These are phyloP conservation scores for Cystoderma amianthinum DNA, from an alignment of 768 basidiomycete species.

Conservation along the genomic window DNA sequence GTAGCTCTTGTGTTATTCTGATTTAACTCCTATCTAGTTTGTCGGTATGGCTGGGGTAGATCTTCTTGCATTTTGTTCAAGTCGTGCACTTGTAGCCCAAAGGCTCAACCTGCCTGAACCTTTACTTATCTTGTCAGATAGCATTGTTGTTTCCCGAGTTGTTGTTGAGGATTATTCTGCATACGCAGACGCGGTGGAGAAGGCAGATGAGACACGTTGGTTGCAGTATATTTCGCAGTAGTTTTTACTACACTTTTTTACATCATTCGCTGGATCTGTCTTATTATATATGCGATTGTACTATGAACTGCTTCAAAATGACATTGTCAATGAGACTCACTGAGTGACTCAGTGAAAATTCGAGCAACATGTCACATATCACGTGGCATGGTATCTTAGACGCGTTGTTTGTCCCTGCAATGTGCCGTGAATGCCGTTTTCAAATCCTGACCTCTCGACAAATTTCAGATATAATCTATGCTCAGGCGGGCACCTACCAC, in stretches of 20 bases:
- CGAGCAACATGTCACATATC: too few species aligned
- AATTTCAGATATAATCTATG: conserved; percentile 31
- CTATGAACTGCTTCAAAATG: too few species aligned
- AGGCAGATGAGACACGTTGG: conserved; percentile 35
- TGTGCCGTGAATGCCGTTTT: too few species aligned
- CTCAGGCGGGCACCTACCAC: conserved; percentile 65
- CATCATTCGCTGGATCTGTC: background rate
- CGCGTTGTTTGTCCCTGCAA: too few species aligned
- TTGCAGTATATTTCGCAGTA: conserved; percentile 15
- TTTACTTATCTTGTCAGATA: conserved; percentile 34
- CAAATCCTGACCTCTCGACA: too few species aligned
- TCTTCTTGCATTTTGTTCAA: conserved; percentile 54
- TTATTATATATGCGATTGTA: too few species aligned
- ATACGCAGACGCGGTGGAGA: conserved; percentile 45
- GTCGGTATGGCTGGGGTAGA: conserved; percentile 43
- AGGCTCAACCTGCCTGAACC: conserved; percentile 41
- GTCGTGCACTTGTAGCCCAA: conserved; percentile 37
- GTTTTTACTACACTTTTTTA: background rate
- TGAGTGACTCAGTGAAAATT: too few species aligned
- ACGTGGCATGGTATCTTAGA: too few species aligned
- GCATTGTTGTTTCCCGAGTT: conserved; percentile 48
- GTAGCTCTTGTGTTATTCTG: background rate
- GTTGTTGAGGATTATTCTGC: conserved; percentile 52
- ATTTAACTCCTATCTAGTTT: conserved; percentile 32
- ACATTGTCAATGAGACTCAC: too few species aligned